Percentiles rank a stretch among this genome's conserved stretches.
These are phyloP conservation scores for Guyanaporus albipodus DNA, from an alignment of 768 basidiomycete species.

Conservation along the genomic window DNA sequence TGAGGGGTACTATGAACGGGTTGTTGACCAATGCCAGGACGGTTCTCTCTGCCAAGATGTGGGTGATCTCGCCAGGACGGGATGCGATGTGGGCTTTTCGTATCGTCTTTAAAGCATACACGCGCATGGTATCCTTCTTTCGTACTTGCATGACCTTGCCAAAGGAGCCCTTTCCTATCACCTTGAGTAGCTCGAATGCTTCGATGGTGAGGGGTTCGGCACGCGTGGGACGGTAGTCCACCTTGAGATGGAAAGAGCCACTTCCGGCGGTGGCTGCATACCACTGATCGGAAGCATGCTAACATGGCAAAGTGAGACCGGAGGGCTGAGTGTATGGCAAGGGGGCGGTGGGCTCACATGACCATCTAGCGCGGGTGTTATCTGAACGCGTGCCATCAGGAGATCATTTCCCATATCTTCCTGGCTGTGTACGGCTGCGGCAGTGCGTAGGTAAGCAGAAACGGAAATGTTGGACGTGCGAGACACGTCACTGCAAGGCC, in stretches of 20 bases:
- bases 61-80: slow-evolving; percentile 94
- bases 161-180: slow-evolving; percentile 96
- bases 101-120: slow-evolving; percentile 98
- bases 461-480: slow-evolving; percentile 90
- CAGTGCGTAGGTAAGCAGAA: slow-evolving; percentile 86
- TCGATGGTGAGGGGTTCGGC: slow-evolving; percentile 90
- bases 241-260: slow-evolving; percentile 93
- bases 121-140: slow-evolving; percentile 96
- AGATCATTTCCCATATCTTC: slow-evolving; percentile 98
- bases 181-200: slow-evolving; percentile 93
- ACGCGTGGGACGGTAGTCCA: slow-evolving; percentile 86
- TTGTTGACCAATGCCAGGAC: slow-evolving; percentile 97
- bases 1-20: slow-evolving; percentile 98
- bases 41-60: slow-evolving; percentile 95
- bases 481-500: slow-evolving; percentile 78
- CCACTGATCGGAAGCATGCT: slow-evolving; percentile 91
- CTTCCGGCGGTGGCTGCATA: slow-evolving; percentile 77
- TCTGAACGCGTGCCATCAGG: slow-evolving; percentile 88
- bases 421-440: slow-evolving; percentile 63
- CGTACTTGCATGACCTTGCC: slow-evolving; percentile 99
- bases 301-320: slow-evolving; percentile 6
- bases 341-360: slow-evolving; percentile 52
- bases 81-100: slow-evolving; percentile 97
- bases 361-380: slow-evolving; percentile 77
- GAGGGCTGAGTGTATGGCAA: neutral